Percentiles rank a stretch among this genome's conserved stretches.
These are phyloP conservation scores for Ascomycota sp. DNA, from an alignment of 2,329 filamentous ascomycete genomes.

Conservation along the genomic window DNA sequence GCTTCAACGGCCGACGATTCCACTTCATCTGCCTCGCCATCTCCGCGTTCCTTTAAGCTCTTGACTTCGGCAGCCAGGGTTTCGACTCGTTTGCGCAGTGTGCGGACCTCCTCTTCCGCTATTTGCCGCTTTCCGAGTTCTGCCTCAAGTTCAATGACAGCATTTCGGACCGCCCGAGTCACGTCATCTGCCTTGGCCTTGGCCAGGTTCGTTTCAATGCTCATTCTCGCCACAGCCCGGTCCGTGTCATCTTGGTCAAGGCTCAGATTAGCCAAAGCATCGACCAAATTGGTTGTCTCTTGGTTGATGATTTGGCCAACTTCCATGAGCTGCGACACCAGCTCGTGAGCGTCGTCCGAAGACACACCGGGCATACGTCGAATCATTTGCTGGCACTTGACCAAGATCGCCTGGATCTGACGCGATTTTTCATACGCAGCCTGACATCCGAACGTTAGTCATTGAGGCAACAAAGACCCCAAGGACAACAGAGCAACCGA, in stretches of 20 bases:
- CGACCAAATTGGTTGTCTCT: conserved; percentile 18
- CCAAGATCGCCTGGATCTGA: conserved; percentile 14
- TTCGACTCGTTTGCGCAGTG: conserved; percentile 9
- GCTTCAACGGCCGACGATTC: no score
- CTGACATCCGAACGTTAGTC: conserved; percentile 4
- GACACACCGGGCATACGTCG: conserved; percentile 19
- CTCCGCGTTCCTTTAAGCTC: conserved; percentile 8
- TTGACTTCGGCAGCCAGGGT: conserved; percentile 10
- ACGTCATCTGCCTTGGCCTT: conserved; percentile 15
- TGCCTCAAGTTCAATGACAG: conserved; percentile 10
- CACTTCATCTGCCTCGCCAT: no score
- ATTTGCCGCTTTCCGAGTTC: conserved; percentile 12
- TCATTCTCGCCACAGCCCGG: conserved; percentile 17
- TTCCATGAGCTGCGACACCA: conserved; percentile 14
- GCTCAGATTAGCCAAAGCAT: conserved; percentile 15
- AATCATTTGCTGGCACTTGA: conserved; percentile 17
- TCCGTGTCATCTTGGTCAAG: conserved; percentile 18
- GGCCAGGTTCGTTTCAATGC: conserved; percentile 16
- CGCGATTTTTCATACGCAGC: conserved; percentile 15
- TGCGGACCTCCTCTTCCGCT: conserved; percentile 9
- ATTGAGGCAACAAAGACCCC: no score
- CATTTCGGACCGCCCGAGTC: conserved; percentile 11
- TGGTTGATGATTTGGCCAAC: conserved; percentile 16
- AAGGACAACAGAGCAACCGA: no score
- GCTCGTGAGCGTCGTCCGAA: conserved; percentile 13